Conservation (phyloP, 1,284 basidiomycete species). For the Cryptococcus amylolentus region DNA sequence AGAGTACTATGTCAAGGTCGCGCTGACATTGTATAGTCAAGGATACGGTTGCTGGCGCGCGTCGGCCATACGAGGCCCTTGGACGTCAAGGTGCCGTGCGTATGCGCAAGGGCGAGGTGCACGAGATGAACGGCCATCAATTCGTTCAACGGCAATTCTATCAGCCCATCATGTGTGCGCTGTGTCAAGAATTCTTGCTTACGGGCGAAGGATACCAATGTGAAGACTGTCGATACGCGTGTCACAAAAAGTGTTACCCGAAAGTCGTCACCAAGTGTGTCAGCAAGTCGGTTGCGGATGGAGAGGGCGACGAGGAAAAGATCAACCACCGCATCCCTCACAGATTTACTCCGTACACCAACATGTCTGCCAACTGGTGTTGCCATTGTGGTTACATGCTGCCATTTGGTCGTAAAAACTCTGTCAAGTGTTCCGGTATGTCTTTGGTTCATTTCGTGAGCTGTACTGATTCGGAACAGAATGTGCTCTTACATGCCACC, state of each 20-base stretch:
- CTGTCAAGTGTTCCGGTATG: conserved; percentile 75
- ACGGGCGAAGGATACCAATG: conserved; percentile 98
- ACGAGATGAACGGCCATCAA: conserved; percentile 99
- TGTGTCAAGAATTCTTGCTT: conserved; percentile 95
- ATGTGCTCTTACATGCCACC: conserved; percentile 95
- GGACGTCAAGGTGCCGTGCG: conserved; percentile 97
- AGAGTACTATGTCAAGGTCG: background rate
- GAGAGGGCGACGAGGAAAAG: conserved; percentile 95
- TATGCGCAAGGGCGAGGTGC: conserved; percentile 96
- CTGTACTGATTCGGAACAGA: conserved; percentile 53
- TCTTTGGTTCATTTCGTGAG: background rate
- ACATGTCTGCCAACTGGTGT: conserved; percentile 98
- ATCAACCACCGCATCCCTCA: conserved; percentile 99
- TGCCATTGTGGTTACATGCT: conserved; percentile 99
- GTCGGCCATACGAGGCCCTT: conserved; percentile 89
- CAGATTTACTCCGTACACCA: conserved; percentile 95
- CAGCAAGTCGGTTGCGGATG: conserved; percentile 86
- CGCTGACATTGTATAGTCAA: conserved; percentile 62
- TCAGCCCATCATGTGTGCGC: conserved; percentile 95
- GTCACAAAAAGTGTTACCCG: conserved; percentile 98
- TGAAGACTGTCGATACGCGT: conserved; percentile 97
- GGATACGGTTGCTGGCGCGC: conserved; percentile 78
- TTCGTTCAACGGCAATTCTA: conserved; percentile 98
- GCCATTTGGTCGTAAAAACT: conserved; percentile 93
- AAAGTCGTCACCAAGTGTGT: conserved; percentile 99